Conservation (phyloP, 257 asterid genomes). For the Primulina huaijiensis region DNA sequence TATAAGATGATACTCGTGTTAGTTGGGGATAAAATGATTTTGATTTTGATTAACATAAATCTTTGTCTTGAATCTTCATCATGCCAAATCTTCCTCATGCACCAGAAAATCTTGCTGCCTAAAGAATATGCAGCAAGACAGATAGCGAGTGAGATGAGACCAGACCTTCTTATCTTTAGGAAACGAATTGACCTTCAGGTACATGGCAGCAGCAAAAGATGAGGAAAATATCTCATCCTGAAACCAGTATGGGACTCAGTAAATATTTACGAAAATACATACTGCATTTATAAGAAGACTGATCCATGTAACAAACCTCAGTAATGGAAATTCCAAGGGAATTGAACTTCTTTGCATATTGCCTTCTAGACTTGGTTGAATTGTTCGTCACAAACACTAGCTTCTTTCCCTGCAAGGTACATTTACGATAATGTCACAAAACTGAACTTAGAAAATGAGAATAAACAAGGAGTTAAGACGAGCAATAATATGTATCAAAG, state of each 20-base stretch:
- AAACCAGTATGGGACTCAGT: constrained; percentile 21
- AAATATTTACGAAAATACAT: not conserved
- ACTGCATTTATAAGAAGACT: not conserved
- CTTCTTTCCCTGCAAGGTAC: constrained; percentile 61
- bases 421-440: not conserved
- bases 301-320: constrained; percentile 52
- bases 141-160: not conserved
- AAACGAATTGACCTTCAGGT: constrained; percentile 65
- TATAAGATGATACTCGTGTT: too few species aligned
- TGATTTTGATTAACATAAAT: too few species aligned
- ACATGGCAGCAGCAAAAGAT: constrained; percentile 96
- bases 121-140: too few species aligned
- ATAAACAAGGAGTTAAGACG: not conserved
- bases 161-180: constrained; percentile 83
- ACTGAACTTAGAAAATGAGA: not conserved
- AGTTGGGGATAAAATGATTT: too few species aligned
- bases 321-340: constrained; percentile 76
- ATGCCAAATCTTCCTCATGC: too few species aligned
- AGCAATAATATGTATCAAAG: not conserved
- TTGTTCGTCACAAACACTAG: constrained; percentile 91
- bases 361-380: constrained; percentile 80
- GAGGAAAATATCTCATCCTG: constrained; percentile 95
- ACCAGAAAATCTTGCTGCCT: too few species aligned
- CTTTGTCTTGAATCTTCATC: too few species aligned
- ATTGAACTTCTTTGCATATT: constrained; percentile 66